Evolutionary conservation across 805 yeast species (phyloP).

Genomic region (Candida jianshihensis): DNA sequence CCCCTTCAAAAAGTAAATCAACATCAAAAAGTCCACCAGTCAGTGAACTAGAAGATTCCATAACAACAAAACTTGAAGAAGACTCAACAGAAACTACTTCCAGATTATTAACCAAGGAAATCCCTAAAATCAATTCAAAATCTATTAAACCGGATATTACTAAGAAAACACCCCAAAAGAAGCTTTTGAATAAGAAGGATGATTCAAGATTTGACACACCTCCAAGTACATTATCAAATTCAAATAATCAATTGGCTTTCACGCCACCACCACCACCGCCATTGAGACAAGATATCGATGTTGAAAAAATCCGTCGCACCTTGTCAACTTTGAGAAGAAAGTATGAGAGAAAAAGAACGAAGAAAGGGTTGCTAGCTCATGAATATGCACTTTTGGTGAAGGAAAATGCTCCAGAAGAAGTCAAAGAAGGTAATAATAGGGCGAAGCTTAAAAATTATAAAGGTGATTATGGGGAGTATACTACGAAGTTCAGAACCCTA

Average conservation of each 20-base stretch:
- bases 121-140: background rate
- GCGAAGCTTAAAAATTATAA: slow-evolving; percentile 20
- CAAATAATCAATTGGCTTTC: background rate
- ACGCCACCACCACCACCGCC: slow-evolving; percentile 7
- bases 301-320: slow-evolving; percentile 12
- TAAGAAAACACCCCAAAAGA: background rate
- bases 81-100: no score
- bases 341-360: slow-evolving; percentile 10
- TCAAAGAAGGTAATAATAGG: slow-evolving; percentile 12
- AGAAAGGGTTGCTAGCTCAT: slow-evolving; percentile 12
- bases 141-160: background rate
- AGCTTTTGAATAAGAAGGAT: background rate
- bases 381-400: slow-evolving; percentile 13
- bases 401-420: slow-evolving; percentile 8
- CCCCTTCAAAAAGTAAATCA: background rate
- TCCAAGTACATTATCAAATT: background rate
- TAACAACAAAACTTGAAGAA: no score
- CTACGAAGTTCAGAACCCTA: slow-evolving; percentile 12
- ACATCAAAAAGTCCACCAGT: background rate
- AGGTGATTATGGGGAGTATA: slow-evolving; percentile 22
- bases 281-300: slow-evolving; percentile 21
- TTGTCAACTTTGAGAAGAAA: slow-evolving; percentile 8
- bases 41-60: background rate
- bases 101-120: no score
- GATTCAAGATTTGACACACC: no score